Percentiles rank a stretch among this genome's conserved stretches.
Evolutionary conservation across 768 basidiomycete genomes (phyloP).

Genomic region (Lactarius sp.): DNA sequence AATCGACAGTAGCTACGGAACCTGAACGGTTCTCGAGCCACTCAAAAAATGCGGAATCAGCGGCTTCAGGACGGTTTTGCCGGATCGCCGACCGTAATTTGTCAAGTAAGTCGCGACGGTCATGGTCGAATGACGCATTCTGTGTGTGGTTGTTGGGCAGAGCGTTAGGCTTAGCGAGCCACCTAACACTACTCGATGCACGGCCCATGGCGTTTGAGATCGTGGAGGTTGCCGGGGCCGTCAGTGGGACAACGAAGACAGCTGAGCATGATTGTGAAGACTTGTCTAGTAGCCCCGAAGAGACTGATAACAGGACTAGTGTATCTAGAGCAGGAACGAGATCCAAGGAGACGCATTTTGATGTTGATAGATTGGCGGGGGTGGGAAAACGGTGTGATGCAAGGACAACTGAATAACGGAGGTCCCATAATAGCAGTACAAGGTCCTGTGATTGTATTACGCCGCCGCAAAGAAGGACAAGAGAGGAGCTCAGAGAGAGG

Average conservation of each 20-base stretch:
- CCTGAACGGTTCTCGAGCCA: constrained; percentile 42
- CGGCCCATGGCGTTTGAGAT: constrained; percentile 61
- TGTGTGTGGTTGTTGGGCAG: constrained; percentile 8
- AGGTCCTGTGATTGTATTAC: constrained; percentile 41
- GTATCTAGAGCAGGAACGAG: constrained; percentile 37
- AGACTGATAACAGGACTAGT: constrained; percentile 50
- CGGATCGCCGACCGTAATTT: constrained; percentile 40
- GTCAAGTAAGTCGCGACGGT: constrained; percentile 35
- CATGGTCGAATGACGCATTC: constrained; percentile 25
- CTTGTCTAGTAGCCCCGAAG: constrained; percentile 31
- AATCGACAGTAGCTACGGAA: background rate
- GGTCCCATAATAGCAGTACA: constrained; percentile 59
- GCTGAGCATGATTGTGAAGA: constrained; percentile 38
- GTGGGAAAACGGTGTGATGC: constrained; percentile 47
- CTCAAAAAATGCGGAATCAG: constrained; percentile 54
- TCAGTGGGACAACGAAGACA: constrained; percentile 56
- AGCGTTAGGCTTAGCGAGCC: constrained; percentile 36
- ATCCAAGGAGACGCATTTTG: constrained; percentile 32
- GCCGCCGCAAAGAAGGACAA: constrained; percentile 50
- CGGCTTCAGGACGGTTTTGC: constrained; percentile 44
- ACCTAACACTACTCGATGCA: constrained; percentile 39
- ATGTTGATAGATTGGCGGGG: constrained; percentile 40
- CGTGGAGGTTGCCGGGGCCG: constrained; percentile 49
- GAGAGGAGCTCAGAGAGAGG: constrained; percentile 51
- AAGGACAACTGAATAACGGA: constrained; percentile 63